These are phyloP conservation scores for Saposhnikovia divaricata DNA, from an alignment of 129 eudicot genomes.

Conservation along the genomic window DNA sequence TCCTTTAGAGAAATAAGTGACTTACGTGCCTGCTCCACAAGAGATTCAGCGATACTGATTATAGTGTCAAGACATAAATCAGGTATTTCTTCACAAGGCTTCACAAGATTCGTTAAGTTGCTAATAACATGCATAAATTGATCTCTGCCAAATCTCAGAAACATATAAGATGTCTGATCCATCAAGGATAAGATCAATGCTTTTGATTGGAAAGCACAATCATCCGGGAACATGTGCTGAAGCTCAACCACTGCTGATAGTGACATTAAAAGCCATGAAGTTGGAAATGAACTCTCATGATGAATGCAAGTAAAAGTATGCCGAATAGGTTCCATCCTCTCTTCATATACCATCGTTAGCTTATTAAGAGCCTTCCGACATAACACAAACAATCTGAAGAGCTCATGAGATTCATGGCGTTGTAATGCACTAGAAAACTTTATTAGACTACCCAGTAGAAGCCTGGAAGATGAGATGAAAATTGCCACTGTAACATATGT, in stretches of 20 bases:
- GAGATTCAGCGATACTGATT: constrained; percentile 29
- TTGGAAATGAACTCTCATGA: constrained; percentile 36
- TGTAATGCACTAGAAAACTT: constrained; percentile 17
- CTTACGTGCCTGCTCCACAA: constrained; percentile 33
- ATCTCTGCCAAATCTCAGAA: constrained; percentile 46
- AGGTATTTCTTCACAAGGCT: constrained; percentile 12
- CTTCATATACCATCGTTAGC: constrained; percentile 43
- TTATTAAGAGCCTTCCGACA: constrained; percentile 60
- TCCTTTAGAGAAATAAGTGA: constrained; percentile 17
- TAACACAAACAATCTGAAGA: constrained; percentile 44
- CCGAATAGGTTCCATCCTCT: constrained; percentile 26
- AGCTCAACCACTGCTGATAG: constrained; percentile 34
- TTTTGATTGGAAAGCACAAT: constrained; percentile 21
- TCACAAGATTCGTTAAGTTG: constrained; percentile 11
- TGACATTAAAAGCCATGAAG: constrained; percentile 66
- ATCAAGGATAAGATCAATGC: constrained; percentile 45
- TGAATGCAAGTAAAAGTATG: constrained; percentile 21
- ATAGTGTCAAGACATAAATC: constrained; percentile 16
- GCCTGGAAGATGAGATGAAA: constrained; percentile 43
- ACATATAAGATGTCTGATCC: constrained; percentile 65
- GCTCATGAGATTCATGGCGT: constrained; percentile 23
- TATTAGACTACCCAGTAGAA: constrained; percentile 50
- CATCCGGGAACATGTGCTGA: constrained; percentile 26
- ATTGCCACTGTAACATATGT: background rate
- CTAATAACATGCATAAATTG: constrained; percentile 37